These are phyloP conservation scores for Polytrichum formosum DNA, from an alignment of 225 moss, liverwort and hornwort species.

Conservation along the genomic window DNA sequence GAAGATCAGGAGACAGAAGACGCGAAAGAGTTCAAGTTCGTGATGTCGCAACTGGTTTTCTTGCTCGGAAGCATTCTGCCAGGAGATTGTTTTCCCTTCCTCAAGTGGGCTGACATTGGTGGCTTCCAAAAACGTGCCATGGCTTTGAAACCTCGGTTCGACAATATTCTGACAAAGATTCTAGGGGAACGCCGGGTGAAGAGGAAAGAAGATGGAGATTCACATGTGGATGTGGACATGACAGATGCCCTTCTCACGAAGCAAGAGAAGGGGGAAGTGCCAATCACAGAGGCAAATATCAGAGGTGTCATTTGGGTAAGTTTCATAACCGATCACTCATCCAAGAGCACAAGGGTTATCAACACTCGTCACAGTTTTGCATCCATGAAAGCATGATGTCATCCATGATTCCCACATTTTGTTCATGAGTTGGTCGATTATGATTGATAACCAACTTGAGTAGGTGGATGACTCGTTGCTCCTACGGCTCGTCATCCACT, in stretches of 20 bases:
- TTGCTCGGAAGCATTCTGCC: conserved; percentile 39
- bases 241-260: conserved; percentile 33
- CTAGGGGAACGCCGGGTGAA: conserved; percentile 18
- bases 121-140: conserved; percentile 37
- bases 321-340: neutral
- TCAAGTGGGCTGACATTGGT: conserved; percentile 32
- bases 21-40: conserved; percentile 39
- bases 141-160: conserved; percentile 28
- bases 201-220: conserved; percentile 13
- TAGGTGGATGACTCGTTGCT: neutral
- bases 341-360: neutral
- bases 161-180: conserved; percentile 25
- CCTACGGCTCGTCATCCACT: no score
- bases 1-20: conserved; percentile 26
- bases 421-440: neutral
- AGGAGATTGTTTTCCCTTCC: conserved; percentile 38
- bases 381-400: neutral
- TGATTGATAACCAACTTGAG: neutral
- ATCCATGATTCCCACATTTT: neutral
- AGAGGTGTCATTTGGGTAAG: conserved; percentile 34
- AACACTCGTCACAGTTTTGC: neutral
- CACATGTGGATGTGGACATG: conserved; percentile 31
- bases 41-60: conserved; percentile 31
- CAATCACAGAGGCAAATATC: conserved; percentile 36
- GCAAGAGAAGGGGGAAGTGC: conserved; percentile 20